These are phyloP conservation scores for Ophiosphaerella narmari DNA, from an alignment of 2,329 filamentous ascomycete species.

Conservation along the genomic window DNA sequence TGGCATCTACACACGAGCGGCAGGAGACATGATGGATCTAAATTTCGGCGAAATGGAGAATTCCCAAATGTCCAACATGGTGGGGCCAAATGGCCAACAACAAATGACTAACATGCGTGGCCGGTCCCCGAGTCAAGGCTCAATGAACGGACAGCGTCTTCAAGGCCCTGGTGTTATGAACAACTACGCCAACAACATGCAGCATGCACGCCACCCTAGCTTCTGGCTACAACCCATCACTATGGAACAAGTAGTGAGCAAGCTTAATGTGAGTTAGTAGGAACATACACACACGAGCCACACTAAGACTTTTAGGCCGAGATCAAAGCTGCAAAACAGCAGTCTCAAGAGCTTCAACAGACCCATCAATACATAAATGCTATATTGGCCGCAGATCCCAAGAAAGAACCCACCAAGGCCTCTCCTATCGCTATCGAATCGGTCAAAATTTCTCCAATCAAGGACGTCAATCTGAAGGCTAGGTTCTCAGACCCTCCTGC, in stretches of 20 bases:
- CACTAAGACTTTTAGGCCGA: conserved; percentile 66
- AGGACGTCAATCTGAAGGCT: conserved; percentile 70
- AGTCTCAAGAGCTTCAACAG: conserved; percentile 81
- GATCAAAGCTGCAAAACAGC: conserved; percentile 85
- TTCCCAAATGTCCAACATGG: conserved; percentile 70
- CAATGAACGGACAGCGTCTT: conserved; percentile 67
- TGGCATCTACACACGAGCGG: conserved; percentile 71
- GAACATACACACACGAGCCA: conserved; percentile 1
- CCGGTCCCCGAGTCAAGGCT: conserved; percentile 60
- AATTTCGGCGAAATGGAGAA: conserved; percentile 92
- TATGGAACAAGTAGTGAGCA: conserved; percentile 92
- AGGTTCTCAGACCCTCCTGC: conserved; percentile 92
- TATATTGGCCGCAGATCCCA: conserved; percentile 73
- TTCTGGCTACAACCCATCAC: conserved; percentile 89
- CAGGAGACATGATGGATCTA: conserved; percentile 80
- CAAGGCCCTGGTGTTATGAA: conserved; percentile 61
- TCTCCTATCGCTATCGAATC: conserved; percentile 47
- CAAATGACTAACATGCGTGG: conserved; percentile 70
- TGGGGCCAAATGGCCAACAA: conserved; percentile 66
- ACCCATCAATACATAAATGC: conserved; percentile 81
- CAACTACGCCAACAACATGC: conserved; percentile 62
- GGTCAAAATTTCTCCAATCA: conserved; percentile 53
- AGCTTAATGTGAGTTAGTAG: conserved; percentile 68
- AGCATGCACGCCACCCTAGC: conserved; percentile 75
- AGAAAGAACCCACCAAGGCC: conserved; percentile 56